A percentile compares a stretch with the other conserved stretches of the same genome.
Evolutionary conservation across 345 rosid species (phyloP).

Genomic region (Arabidopsis suecica): DNA sequence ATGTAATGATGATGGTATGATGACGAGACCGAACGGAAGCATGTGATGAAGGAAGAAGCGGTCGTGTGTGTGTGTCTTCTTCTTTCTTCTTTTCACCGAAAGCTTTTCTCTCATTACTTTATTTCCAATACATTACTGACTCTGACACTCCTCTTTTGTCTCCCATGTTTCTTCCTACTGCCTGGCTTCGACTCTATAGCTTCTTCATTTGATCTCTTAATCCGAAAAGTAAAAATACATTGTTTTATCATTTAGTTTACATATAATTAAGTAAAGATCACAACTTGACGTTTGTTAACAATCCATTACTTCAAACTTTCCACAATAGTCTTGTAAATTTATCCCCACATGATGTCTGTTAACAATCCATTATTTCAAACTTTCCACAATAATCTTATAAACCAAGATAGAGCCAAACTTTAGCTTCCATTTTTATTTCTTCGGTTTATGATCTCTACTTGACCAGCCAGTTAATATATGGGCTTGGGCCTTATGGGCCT

Average conservation of each 20-base stretch:
- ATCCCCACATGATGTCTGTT: neutral
- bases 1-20: constrained; percentile 32
- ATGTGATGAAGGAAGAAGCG: neutral
- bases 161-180: neutral
- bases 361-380: too few relatives aligned
- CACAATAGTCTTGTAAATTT: neutral
- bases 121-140: neutral
- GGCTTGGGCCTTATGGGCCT: constrained; percentile 12
- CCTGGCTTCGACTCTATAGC: neutral
- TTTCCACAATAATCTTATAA: too few relatives aligned
- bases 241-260: neutral
- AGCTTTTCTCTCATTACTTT: neutral
- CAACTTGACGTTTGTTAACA: neutral
- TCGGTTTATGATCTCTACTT: neutral
- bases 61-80: neutral
- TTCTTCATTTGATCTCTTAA: neutral
- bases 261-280: neutral
- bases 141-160: constrained; percentile 27
- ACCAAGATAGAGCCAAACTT: too few relatives aligned
- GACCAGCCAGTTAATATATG: neutral
- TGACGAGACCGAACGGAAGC: constrained; percentile 21
- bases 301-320: neutral
- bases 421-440: too few relatives aligned
- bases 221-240: neutral
- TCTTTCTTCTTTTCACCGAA: constrained; percentile 15